Evolutionary conservation across 768 basidiomycete species (phyloP).

Genomic region (Mrakia gelida): DNA sequence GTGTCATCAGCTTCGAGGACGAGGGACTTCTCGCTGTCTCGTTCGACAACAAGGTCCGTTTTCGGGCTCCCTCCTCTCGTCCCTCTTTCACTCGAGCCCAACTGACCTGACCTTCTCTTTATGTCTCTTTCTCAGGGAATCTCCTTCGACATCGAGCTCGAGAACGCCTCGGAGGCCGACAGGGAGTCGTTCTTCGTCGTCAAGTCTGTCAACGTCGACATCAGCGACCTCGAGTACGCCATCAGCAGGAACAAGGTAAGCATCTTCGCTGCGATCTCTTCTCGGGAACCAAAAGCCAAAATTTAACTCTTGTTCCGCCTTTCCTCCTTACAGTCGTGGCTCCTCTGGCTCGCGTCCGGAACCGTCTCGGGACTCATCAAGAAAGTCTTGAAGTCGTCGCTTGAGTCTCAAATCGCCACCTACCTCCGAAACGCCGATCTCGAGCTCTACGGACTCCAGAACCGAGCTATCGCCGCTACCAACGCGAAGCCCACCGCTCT

Average conservation of each 20-base stretch:
- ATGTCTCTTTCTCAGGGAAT: conserved; percentile 37
- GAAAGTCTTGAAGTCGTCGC: conserved; percentile 20
- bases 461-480: conserved; percentile 32
- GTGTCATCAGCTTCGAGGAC: conserved; percentile 37
- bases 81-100: too few species aligned
- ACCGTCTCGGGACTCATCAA: conserved; percentile 27
- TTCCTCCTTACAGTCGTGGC: not conserved
- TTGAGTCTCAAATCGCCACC: conserved; percentile 25
- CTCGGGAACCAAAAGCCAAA: conserved; percentile 27
- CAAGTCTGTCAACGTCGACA: conserved; percentile 44
- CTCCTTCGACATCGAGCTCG: conserved; percentile 46
- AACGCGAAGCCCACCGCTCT: conserved; percentile 30
- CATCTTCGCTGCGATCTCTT: not conserved
- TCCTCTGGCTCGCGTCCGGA: conserved; percentile 1
- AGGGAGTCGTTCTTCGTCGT: conserved; percentile 48
- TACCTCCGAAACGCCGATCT: conserved; percentile 30
- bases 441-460: conserved; percentile 31
- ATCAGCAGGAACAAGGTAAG: conserved; percentile 37
- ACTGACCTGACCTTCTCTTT: too few species aligned
- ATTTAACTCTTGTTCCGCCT: not conserved
- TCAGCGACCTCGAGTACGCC: conserved; percentile 44
- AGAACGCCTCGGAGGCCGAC: conserved; percentile 47
- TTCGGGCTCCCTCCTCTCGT: too few species aligned
- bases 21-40: conserved; percentile 45
- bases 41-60: conserved; percentile 41